Conservation (phyloP, 2,329 filamentous ascomycete genomes). For the Aspergillus quadrilineatus region DNA sequence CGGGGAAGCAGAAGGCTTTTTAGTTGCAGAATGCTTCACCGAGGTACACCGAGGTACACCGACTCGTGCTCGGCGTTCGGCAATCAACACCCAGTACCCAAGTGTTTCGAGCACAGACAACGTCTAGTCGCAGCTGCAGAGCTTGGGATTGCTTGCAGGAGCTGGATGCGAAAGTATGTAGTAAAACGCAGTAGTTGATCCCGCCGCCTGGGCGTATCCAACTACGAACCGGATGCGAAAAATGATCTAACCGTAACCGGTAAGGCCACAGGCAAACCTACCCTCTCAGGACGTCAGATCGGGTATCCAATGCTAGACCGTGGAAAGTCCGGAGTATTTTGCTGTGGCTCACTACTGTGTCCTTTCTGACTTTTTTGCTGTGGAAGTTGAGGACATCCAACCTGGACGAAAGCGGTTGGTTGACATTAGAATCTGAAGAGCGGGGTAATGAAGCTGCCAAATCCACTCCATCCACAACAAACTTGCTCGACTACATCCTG, state of each 20-base stretch:
- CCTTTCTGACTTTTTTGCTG: not conserved
- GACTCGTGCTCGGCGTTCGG: constrained; percentile 7
- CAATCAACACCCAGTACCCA: constrained; percentile 5
- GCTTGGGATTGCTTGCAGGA: constrained; percentile 17
- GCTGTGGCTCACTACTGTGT: not conserved
- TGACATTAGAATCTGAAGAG: constrained; percentile 1
- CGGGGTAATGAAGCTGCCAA: constrained; percentile 1
- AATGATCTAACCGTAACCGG: not conserved
- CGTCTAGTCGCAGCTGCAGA: not conserved
- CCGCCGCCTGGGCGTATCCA: not conserved
- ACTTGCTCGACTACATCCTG: not conserved
- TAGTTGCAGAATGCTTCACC: constrained; percentile 13
- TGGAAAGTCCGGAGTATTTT: not conserved
- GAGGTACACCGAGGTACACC: constrained; percentile 17
- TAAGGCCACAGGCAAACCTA: not conserved
- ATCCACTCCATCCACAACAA: not conserved
- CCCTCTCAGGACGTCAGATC: not conserved
- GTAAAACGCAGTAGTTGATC: constrained; percentile 2
- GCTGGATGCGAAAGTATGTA: not conserved
- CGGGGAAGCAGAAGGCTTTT: constrained; percentile 14
- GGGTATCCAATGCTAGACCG: not conserved
- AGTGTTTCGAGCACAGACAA: constrained; percentile 6
- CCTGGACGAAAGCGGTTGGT: not conserved
- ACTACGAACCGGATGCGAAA: constrained; percentile 8
- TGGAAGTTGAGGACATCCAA: not conserved